Evolutionary conservation across 192 early-diverging fungal species (phyloP).

Genomic region (Lunasporangiospora selenospora): DNA sequence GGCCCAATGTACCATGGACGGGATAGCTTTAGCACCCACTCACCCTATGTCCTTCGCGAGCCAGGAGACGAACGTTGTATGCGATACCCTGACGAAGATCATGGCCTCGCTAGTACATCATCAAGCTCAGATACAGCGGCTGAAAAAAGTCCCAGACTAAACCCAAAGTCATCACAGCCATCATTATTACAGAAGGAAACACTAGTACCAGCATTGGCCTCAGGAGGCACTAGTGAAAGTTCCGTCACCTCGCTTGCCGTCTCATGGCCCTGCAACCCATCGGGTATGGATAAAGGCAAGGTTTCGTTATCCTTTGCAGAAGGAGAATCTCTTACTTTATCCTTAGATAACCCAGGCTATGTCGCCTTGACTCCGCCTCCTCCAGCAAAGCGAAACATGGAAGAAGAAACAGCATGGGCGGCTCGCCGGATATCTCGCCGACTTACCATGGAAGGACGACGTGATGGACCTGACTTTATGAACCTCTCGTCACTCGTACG

Average conservation of each 20-base stretch:
- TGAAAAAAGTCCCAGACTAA: slow-evolving; percentile 1
- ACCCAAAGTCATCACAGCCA: too few relatives aligned
- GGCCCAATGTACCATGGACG: background rate
- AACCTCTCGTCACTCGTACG: slow-evolving; percentile 11
- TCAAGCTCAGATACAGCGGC: slow-evolving; percentile 18
- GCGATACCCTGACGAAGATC: slow-evolving; percentile 6
- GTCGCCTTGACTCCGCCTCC: too few relatives aligned
- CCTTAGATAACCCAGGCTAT: too few relatives aligned
- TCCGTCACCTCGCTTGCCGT: slow-evolving; percentile 3
- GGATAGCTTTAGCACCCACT: background rate
- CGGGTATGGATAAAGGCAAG: background rate
- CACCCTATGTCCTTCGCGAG: background rate
- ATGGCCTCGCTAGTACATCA: background rate
- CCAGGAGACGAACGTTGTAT: slow-evolving; percentile 2
- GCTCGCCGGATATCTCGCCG: slow-evolving; percentile 25
- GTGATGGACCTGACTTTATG: slow-evolving; percentile 22
- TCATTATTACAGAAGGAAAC: background rate
- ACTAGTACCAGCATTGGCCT: too few relatives aligned
- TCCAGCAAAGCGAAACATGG: background rate
- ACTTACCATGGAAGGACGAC: slow-evolving; percentile 32
- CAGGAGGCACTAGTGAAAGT: background rate
- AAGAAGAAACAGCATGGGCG: slow-evolving; percentile 19
- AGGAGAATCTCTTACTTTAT: background rate
- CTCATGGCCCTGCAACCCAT: background rate
- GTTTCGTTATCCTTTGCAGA: slow-evolving; percentile 2